Evolutionary conservation across 2,329 filamentous ascomycete species (phyloP), one percentile per base, ranked within the genome.

Genomic region (Scytalidium lignicola): DNA sequence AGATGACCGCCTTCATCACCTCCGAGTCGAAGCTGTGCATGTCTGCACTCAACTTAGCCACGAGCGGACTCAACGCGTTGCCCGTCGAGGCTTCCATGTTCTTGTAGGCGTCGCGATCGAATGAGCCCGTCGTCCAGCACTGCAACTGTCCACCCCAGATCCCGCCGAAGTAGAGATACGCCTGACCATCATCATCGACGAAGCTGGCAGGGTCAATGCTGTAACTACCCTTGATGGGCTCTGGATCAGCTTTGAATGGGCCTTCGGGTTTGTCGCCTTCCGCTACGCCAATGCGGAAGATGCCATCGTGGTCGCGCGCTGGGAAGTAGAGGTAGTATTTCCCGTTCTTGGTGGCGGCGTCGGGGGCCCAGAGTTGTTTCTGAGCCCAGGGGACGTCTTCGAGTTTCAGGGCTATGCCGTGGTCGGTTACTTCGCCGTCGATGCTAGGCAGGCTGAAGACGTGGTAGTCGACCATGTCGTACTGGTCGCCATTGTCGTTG

Each of bases 401-500:
- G 41, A 78, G 71, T 47, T 73, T 74, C 39, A 92, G 77, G 13
- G 78, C 85, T 44, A 86, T 74, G 59, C 86, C 86, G 69, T 90
- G 86, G 70, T 90, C 87, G 18, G 75, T 83, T 2, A 90, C 84
- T 17, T 74, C 71, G 0, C 73, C 72, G 52, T 74, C 75, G 20
- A 80, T 70, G 1, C 75, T 71, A 48, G 80, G 75, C 50, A 80
- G 67, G 22, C 70, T 72, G 67, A 90, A 83, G 65, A 91, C 87
- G 67, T 90, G 86, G 74, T 91, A 91, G 72, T 91, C 87, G 49
- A 71, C 76, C 87, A 90, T 91, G 71, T 89, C 87, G 85, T 47
- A 90, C 64, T 89, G 87, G 70, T 90, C 86, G 63, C 87, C 87
- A 75, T 90, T 89, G 74, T 90, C 86, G 71, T 91, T 90, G 74